Conservation (phyloP, 2,329 filamentous ascomycete species). For the Cordyceps tenuipes region DNA sequence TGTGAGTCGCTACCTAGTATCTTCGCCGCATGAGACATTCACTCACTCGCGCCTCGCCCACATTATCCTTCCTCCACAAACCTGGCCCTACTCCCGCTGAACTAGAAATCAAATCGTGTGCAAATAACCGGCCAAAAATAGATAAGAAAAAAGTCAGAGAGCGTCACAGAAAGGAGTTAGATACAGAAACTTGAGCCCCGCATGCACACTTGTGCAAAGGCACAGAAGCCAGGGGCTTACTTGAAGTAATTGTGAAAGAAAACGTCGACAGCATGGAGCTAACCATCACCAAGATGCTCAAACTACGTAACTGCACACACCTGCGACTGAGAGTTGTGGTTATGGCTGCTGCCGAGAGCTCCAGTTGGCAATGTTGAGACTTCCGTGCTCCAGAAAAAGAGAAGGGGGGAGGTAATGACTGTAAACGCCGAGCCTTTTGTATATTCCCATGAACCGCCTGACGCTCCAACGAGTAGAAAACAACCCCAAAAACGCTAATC, state of each 20-base stretch:
- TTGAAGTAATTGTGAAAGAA: slow-evolving; percentile 12
- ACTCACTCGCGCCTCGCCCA: background rate
- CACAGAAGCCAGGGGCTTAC: slow-evolving; percentile 20
- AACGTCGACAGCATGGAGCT: slow-evolving; percentile 5
- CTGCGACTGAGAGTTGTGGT: slow-evolving; percentile 18
- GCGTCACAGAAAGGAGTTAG: slow-evolving; percentile 12
- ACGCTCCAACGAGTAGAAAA: background rate
- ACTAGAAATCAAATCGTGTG: slow-evolving; percentile 6
- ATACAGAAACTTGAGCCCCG: slow-evolving; percentile 8
- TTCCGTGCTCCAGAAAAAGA: slow-evolving; percentile 3
- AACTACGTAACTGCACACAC: background rate
- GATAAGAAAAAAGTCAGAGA: background rate
- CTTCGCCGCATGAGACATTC: slow-evolving; percentile 5
- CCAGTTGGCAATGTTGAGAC: background rate
- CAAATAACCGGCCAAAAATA: slow-evolving; percentile 1
- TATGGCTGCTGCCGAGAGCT: background rate
- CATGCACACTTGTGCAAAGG: background rate
- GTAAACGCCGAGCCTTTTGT: slow-evolving; percentile 19
- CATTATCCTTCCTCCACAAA: slow-evolving; percentile 2
- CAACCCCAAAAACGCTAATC: background rate
- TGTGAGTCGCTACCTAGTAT: background rate
- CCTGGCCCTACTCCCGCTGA: slow-evolving; percentile 8
- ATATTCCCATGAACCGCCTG: slow-evolving; percentile 2
- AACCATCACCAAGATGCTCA: background rate
- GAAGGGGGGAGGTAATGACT: slow-evolving; percentile 13